Conservation (phyloP, 2,329 filamentous ascomycete genomes). For the Aspergillus sp. region DNA sequence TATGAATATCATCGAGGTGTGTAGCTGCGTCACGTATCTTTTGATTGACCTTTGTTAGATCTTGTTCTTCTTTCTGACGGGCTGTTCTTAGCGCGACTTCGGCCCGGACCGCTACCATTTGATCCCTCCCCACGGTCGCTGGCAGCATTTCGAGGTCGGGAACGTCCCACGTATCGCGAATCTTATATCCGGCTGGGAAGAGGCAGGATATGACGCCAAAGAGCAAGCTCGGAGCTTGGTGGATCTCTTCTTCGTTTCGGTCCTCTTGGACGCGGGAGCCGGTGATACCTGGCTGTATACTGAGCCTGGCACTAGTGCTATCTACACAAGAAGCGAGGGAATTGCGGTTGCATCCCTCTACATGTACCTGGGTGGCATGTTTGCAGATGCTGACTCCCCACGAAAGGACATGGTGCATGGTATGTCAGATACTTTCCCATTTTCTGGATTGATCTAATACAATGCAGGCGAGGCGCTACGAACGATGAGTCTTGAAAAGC, state of each 20-base stretch:
- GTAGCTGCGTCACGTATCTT: neutral
- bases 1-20: conserved; percentile 42
- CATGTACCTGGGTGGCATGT: conserved; percentile 48
- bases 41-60: neutral
- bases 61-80: neutral
- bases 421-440: neutral
- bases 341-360: conserved; percentile 52
- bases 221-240: conserved; percentile 41
- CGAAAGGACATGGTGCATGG: conserved; percentile 12
- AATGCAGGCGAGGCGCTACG: conserved; percentile 9
- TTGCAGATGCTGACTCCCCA: conserved; percentile 15
- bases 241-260: conserved; percentile 62
- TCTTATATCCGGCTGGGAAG: neutral
- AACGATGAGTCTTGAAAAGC: conserved; percentile 30
- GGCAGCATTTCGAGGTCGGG: neutral
- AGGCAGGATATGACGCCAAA: conserved; percentile 3
- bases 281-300: conserved; percentile 50
- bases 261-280: conserved; percentile 56
- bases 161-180: neutral
- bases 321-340: conserved; percentile 48
- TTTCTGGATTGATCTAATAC: neutral
- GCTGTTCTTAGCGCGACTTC: neutral
- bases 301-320: conserved; percentile 33
- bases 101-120: neutral
- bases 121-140: neutral